Evolutionary conservation across 805 yeast species (phyloP).

Genomic region (Saccharomycopsis babjevae): DNA sequence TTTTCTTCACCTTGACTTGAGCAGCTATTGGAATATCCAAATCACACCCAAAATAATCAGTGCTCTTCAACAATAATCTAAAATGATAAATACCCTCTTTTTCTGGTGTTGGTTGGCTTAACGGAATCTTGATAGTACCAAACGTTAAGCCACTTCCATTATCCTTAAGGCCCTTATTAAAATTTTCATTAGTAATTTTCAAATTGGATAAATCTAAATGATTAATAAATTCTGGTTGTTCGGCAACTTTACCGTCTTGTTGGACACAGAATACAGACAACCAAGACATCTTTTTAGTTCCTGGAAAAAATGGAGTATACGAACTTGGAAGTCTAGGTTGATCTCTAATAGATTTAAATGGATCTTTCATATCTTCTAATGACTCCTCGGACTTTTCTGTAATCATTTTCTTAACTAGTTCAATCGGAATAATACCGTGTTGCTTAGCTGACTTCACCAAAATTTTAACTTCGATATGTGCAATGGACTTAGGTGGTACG

Average conservation of each 20-base stretch:
- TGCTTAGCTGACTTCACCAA: constrained; percentile 64
- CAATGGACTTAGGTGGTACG: constrained; percentile 61
- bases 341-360: constrained; percentile 50
- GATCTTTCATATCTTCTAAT: constrained; percentile 61
- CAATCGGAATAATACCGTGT: constrained; percentile 39
- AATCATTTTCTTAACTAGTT: constrained; percentile 22
- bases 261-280: constrained; percentile 59
- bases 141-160: constrained; percentile 34
- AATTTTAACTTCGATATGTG: constrained; percentile 68
- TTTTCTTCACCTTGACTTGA: constrained; percentile 35
- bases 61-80: constrained; percentile 58
- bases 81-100: constrained; percentile 55
- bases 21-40: constrained; percentile 59
- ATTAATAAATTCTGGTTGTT: constrained; percentile 46
- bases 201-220: constrained; percentile 48
- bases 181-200: constrained; percentile 41
- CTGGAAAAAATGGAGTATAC: constrained; percentile 71
- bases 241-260: constrained; percentile 72
- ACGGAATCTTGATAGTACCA: constrained; percentile 67
- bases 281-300: constrained; percentile 42
- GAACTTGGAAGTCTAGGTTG: constrained; percentile 64
- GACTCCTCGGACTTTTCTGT: constrained; percentile 43
- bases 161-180: constrained; percentile 21
- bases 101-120: constrained; percentile 71
- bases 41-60: constrained; percentile 77